phyloP scores from a whole-genome alignment of 768 basidiomycete species.

The Rhodotorula diobovata region DNA sequence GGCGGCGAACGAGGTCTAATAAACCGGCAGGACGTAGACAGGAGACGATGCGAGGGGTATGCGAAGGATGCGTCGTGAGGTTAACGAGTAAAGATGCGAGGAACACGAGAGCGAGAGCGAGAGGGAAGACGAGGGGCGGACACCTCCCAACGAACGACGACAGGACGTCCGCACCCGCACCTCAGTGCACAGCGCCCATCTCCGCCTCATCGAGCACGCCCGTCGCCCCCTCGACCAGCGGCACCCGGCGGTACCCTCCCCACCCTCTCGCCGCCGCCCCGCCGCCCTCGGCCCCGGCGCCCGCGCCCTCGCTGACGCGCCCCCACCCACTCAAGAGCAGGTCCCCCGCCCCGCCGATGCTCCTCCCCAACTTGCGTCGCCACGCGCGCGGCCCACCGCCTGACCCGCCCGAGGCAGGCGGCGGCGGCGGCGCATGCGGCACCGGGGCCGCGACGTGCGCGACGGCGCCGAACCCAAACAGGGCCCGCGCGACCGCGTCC shows the following conservation, averaged over 20 bases:
- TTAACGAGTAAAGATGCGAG: too few relatives aligned
- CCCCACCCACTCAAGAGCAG: constrained; percentile 1
- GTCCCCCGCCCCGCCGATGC: constrained; percentile 27
- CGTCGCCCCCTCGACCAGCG: not conserved
- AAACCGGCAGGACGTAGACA: too few relatives aligned
- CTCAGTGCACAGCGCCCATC: constrained; percentile 18
- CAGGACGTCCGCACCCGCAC: too few relatives aligned
- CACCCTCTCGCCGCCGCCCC: too few relatives aligned
- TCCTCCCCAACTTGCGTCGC: constrained; percentile 21
- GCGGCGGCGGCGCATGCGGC: not conserved
- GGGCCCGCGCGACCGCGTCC: not conserved
- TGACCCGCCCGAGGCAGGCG: not conserved
- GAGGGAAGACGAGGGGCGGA: too few relatives aligned
- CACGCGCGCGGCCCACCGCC: constrained; percentile 10
- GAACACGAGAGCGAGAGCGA: too few relatives aligned
- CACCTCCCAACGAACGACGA: too few relatives aligned
- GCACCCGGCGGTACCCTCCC: constrained; percentile 18
- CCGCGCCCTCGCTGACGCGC: not conserved
- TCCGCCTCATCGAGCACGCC: constrained; percentile 18
- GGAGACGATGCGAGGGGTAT: too few relatives aligned
- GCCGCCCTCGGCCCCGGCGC: not conserved
- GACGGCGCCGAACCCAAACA: constrained; percentile 24
- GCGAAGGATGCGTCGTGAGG: too few relatives aligned
- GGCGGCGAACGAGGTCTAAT: too few relatives aligned
- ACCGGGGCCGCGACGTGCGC: not conserved